These are phyloP conservation scores for Phyllosticta citriasiana DNA, from an alignment of 2,329 filamentous ascomycete genomes.

Conservation along the genomic window DNA sequence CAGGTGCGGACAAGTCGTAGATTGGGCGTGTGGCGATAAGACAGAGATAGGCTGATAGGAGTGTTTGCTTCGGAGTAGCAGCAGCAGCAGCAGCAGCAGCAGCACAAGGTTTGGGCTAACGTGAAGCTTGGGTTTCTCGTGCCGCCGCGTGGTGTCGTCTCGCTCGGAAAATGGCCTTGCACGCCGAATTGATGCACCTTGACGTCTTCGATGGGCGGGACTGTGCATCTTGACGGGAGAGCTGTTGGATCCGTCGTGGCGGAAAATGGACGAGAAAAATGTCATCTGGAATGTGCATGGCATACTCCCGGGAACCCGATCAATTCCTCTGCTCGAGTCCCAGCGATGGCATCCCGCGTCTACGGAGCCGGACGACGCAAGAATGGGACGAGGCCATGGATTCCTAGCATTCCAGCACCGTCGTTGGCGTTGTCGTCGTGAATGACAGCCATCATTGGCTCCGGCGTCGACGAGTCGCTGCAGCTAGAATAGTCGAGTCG, in stretches of 20 bases:
- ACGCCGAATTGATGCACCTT: not conserved
- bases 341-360: not conserved
- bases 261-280: not conserved
- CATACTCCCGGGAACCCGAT: not conserved
- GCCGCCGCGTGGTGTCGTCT: not conserved
- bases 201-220: not conserved
- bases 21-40: not conserved
- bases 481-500: not conserved
- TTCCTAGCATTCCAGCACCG: not conserved
- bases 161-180: not conserved
- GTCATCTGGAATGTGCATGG: not conserved
- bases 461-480: not conserved
- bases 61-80: not conserved
- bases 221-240: not conserved
- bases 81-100: not conserved
- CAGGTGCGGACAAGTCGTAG: not conserved
- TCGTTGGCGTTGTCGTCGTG: not conserved
- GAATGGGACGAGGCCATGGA: not conserved
- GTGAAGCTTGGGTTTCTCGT: not conserved
- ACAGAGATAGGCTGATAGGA: not conserved
- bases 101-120: not conserved
- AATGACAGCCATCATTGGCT: not conserved
- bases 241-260: not conserved
- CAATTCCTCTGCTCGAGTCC: not conserved
- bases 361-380: not conserved